Percentiles rank a stretch among this genome's conserved stretches.
Conservation (phyloP, 192 early-diverging fungal species). For the Rhizoclosmatium sp. region DNA sequence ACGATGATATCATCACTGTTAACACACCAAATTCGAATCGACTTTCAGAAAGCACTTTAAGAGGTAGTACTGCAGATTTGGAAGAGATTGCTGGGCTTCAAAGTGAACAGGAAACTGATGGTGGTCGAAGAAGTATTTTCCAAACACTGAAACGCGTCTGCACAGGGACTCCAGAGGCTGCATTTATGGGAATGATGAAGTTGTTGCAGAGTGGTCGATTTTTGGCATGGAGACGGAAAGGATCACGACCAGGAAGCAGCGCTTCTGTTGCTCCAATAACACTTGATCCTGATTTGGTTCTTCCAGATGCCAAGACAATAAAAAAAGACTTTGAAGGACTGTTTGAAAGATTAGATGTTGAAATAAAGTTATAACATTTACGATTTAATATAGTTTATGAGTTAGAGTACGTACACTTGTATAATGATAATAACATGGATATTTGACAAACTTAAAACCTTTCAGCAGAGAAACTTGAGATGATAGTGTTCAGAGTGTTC, state of each 20-base stretch:
- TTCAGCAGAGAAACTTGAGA: too few relatives aligned
- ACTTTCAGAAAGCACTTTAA: too few relatives aligned
- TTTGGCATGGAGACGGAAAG: background rate
- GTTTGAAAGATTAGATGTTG: background rate
- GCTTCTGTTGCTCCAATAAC: background rate
- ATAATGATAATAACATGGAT: too few relatives aligned
- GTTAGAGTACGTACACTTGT: too few relatives aligned
- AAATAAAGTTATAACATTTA: background rate
- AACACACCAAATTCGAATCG: too few relatives aligned
- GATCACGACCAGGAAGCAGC: background rate
- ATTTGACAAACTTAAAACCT: too few relatives aligned
- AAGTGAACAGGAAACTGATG: background rate
- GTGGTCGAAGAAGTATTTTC: background rate
- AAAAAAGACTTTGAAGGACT: background rate
- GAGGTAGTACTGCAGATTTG: too few relatives aligned
- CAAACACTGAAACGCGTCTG: background rate
- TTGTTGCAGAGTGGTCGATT: background rate
- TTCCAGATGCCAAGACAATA: background rate
- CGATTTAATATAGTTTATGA: too few relatives aligned
- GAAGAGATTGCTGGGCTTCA: too few relatives aligned
- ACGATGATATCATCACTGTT: too few relatives aligned
- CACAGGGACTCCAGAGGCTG: background rate
- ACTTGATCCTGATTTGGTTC: background rate
- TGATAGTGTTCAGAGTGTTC: background rate
- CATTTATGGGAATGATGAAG: slow-evolving; percentile 4